Conservation (phyloP, 2,329 filamentous ascomycete genomes). For the Clonostachys rosea region DNA sequence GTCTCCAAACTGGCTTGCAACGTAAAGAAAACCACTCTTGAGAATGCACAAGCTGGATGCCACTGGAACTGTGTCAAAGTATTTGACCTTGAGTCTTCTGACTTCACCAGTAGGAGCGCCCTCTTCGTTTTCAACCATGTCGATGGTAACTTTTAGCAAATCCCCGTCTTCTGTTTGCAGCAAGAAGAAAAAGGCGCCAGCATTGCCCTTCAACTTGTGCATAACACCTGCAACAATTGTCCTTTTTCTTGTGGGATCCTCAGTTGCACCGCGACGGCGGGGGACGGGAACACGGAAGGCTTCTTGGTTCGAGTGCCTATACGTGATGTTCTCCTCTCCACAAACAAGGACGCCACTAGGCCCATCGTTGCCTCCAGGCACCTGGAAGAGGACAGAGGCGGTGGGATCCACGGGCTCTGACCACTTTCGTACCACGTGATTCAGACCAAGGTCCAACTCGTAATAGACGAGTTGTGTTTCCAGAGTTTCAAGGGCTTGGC, state of each 20-base stretch:
- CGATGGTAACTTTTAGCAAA: conserved; percentile 91
- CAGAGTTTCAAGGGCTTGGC: conserved; percentile 72
- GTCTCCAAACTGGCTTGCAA: conserved; percentile 88
- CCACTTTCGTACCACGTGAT: conserved; percentile 97
- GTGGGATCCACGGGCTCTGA: conserved; percentile 88
- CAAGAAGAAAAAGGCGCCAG: conserved; percentile 92
- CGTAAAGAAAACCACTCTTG: conserved; percentile 92
- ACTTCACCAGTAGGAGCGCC: conserved; percentile 80
- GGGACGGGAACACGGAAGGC: conserved; percentile 87
- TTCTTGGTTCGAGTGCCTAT: conserved; percentile 93
- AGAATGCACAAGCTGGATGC: conserved; percentile 86
- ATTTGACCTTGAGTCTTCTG: conserved; percentile 83
- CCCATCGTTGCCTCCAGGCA: conserved; percentile 88
- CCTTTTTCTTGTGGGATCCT: conserved; percentile 88
- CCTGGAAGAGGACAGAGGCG: conserved; percentile 87
- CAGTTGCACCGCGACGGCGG: conserved; percentile 77
- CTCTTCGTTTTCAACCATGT: conserved; percentile 79
- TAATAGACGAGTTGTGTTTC: conserved; percentile 96
- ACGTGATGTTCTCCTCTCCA: conserved; percentile 90
- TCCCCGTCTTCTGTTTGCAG: conserved; percentile 97
- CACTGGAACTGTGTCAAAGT: conserved; percentile 93
- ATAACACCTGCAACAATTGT: conserved; percentile 88
- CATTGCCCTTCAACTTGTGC: conserved; percentile 83
- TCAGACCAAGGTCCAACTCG: conserved; percentile 91
- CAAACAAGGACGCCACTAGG: conserved; percentile 95